Base-by-base conservation (phyloP, 2,329 filamentous ascomycete species). In the Clarireedia paspali region DNA sequence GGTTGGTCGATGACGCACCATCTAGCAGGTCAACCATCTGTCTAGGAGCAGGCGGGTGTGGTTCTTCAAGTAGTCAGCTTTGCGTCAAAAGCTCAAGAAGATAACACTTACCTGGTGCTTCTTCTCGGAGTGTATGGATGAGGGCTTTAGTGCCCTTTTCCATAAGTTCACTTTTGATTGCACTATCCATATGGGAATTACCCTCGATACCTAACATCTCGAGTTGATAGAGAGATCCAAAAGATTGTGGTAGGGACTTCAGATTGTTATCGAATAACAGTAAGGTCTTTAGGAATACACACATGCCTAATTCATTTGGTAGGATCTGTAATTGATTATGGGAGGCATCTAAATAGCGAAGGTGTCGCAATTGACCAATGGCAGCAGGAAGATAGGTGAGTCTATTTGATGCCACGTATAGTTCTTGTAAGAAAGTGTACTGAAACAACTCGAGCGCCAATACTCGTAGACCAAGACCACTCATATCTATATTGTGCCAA, bases 391-490 rank as follows among this genome's bases (percentile, higher is more conserved):
- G 75, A 47, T 80, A 78, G 27, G 84, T 84, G 57, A 99, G 80
- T 70, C 91, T 91, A 77, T 99, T 99, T 63, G 91, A 92, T 65
- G 91, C 91, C 60, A 99, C 83, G 71, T 95, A 96, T 30, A 99
- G 81, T 72, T 95, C 92, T 63, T 88, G 88, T 56, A 99, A 77
- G 71, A 99, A 97, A 46, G 80, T 80, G 72, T 97, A 99, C 63
- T 81, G 79, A 74, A 97, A 97, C 34, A 99, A 77, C 46, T 87
- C 82, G 7, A 82, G 75, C 1, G 91, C 85, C 34, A 99, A 77
- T 57, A 90, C 88, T 63, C 91, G 87, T 49, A 99, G 77, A 20
- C 92, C 92, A 74, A 97, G 94, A n/a, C 94, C 94, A 64, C 91
- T 94, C 70, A 97, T 86, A 72, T 99, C 94, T 64, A 99, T 78